Base-by-base conservation (phyloP, 345 rosid genomes). In the Salix dunnii region DNA sequence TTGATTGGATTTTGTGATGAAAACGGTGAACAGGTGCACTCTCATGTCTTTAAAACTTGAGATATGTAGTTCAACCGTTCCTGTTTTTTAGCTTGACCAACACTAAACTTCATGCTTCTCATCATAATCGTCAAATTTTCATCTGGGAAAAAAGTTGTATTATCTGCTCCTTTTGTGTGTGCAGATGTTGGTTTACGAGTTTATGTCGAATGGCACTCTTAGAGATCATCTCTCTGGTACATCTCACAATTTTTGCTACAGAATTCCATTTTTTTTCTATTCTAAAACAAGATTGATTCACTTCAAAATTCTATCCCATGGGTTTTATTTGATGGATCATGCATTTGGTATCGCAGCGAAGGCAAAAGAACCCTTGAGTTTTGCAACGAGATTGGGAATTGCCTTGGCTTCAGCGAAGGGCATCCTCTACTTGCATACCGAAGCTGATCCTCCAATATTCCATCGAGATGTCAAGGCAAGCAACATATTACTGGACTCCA, bases 161-260 rank as follows among this genome's bases (percentile, higher is more conserved):
- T 53, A 42, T 73, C 73, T 53, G 43, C 71, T 73, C 4, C 4
- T 70, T 43, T 64, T 60, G 18, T 68, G 46, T 49, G 25, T 78
- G 81, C 94, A 96, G 99, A 93, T 96, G 97, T 79, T 96, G 79
- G 91, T 93, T 68, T 96, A 96, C 25, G 98, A 96, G 89, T 93
- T 86, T 80, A 93, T 96, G 96, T 65, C 88, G 40, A 91, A 93
- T 81, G 98, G 98, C 80, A 96, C 96, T 63, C 84, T 96, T 62
- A 88, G 96, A 77, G 99, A 96, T 83, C 87, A 90, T 75, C 87
- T 93, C 46, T 89, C 97, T 51, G 97, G 99, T 95, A 88, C 43
- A 43, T 78, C 67, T 74, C 76, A 48, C 40, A 58, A 64, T 78
- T 67, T 21, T 4, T 73, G 43, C 30, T 35, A 20, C 31, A 7